Evolutionary conservation across 78 protist genomes (phyloP), one percentile per base, ranked within the genome.

Genomic region (Dictyostelium firmibasis): DNA sequence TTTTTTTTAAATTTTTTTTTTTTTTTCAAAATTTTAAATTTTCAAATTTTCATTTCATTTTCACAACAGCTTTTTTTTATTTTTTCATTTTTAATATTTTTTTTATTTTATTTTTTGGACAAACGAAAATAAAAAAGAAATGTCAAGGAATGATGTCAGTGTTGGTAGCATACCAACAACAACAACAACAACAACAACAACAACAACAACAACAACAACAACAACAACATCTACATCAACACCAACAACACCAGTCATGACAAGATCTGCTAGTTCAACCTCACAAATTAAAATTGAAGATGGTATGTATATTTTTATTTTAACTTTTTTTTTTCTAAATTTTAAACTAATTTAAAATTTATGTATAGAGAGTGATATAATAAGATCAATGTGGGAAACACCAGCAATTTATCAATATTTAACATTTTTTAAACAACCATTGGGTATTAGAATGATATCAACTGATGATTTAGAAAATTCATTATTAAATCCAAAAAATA

Each of bases 361-460:
- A 14, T 31, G 6, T 35, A 72, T 33, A 74, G 81, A 64, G 0
- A 64, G 33, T 0, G 64, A 78, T 11, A 44, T 53, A n/a, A 38
- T 87, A 9, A 76, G 93, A 87, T 76, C 85, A 60, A 87, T 87
- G 93, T 87, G 93, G 93, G 81, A 87, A 64, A 13, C 81, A 2
- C 72, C 93, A 27, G 33, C 69, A 25, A 62, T 70, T 23, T 81
- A 62, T 76, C 85, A 87, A 36, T 87, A 76, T 25, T 41, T 87
- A 75, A 78, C 62, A 23, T 57, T 77, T 47, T 87, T 87, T 64
- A 69, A 62, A 41, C n/a, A 62, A 44, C 81, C 93, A 18, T 27
- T 87, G 18, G 75, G 50, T 41, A 1, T 87, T 1, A 87, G 79
- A 47, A 18, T 29, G 0, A 78, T 87, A 16, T 78, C 67, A 6